Percentiles rank a stretch among this genome's conserved stretches.
phyloP scores from a whole-genome alignment of 805 yeast species.

The Ogataea nonfermentans region DNA sequence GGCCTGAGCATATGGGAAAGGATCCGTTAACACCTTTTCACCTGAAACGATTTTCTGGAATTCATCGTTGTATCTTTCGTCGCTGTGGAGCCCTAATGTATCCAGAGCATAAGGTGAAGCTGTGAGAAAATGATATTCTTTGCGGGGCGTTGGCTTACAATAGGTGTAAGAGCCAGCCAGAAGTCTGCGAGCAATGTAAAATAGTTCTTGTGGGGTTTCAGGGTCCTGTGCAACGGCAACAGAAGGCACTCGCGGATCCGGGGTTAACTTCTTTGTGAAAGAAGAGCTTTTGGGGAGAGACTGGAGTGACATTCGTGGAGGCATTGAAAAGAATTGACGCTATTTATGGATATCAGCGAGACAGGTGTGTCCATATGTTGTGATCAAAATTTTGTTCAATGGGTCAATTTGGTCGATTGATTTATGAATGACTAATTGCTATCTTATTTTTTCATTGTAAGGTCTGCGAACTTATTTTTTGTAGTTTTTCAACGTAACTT shows the following conservation, averaged over 20 bases:
- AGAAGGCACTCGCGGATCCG: constrained; percentile 32
- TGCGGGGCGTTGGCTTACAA: constrained; percentile 63
- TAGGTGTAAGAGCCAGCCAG: constrained; percentile 69
- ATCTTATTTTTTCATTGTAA: background rate
- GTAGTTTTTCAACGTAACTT: background rate
- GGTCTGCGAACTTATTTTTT: background rate
- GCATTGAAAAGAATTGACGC: constrained; percentile 1
- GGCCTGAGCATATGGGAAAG: constrained; percentile 81
- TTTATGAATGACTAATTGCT: no score
- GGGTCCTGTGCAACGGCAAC: constrained; percentile 29
- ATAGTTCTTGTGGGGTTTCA: constrained; percentile 30
- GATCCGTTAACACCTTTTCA: constrained; percentile 36
- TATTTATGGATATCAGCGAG: no score
- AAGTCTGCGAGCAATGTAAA: constrained; percentile 52
- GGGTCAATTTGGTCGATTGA: background rate
- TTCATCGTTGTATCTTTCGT: constrained; percentile 19
- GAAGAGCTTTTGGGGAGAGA: constrained; percentile 30
- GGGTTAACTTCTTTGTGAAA: constrained; percentile 27
- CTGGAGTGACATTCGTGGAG: constrained; percentile 19
- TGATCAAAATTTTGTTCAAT: no score
- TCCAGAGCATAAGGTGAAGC: constrained; percentile 58
- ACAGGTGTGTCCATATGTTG: no score
- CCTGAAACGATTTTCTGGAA: constrained; percentile 65
- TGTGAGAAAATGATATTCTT: constrained; percentile 50
- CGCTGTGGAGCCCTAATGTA: constrained; percentile 57